Base-by-base conservation (phyloP, 768 basidiomycete species). In the Pisolithus tinctorius region DNA sequence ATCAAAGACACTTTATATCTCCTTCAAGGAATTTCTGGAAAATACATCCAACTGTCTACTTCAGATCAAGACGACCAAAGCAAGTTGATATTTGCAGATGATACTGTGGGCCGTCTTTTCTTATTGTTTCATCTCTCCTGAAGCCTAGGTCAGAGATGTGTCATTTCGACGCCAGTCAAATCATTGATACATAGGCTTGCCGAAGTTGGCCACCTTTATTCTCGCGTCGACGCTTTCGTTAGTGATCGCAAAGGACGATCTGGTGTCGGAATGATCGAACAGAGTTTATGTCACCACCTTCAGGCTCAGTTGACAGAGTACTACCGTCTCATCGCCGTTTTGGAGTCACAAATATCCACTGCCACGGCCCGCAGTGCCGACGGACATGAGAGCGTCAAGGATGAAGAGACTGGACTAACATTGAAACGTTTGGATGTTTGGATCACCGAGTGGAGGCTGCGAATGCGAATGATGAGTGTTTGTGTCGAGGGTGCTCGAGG, bases 401-500 rank as follows among this genome's bases (percentile, higher is more conserved):
- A 56, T 30, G 76, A 82, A 55, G 79, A 82, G 51, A 82, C 81
- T 2, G 82, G 83, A 0, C 71, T 99, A 56, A 96, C 94, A 0
- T 65, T 98, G 43, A 79, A 86, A 59, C 77, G 94, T 20, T 71
- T 98, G 30, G 88, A 94, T 51, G 88, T 93, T 2, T 97, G 94
- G 94, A 84, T 96, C 25, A 90, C 89, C 60, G 95, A 99, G 44
- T 93, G 91, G 84, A 79, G 85, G 56, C 69, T 97, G 54, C 77
- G 94, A 56, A 88, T 97, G 91, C 79, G 92, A 48, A 89, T 97
- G 88, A 97, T 98, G 95, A 95, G 89, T 55, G 84, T 91, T 7
- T 89, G 95, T 55, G 91, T 96, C 1, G 93, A 95, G 60, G 89
- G 93, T 49, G 86, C 92, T 52, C 74, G 82, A 77, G 84, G 94